phyloP scores from a whole-genome alignment of 345 rosid species.

The Hibiscus mutabilis region DNA sequence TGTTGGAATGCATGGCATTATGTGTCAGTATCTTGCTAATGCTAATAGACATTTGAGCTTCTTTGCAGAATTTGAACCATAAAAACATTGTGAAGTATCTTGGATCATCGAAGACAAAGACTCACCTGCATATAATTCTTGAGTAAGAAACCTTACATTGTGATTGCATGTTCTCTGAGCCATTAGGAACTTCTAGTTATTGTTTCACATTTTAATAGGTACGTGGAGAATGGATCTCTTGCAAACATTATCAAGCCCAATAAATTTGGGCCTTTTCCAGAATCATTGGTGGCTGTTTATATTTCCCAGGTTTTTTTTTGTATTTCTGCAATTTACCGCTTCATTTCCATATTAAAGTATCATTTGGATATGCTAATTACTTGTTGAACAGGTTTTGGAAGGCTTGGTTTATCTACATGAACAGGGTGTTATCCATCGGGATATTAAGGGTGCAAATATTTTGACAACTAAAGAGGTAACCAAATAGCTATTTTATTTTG shows the following conservation, averaged over 20 bases:
- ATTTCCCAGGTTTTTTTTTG: conserved; percentile 83
- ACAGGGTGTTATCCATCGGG: conserved; percentile 99
- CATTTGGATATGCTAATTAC: conserved; percentile 17
- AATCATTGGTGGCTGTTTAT: conserved; percentile 89
- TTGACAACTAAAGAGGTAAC: conserved; percentile 93
- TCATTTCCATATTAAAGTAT: conserved; percentile 7
- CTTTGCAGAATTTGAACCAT: conserved; percentile 87
- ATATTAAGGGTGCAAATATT: conserved; percentile 99
- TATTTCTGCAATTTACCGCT: conserved; percentile 21
- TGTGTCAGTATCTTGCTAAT: conserved; percentile 10
- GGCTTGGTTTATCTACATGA: conserved; percentile 95
- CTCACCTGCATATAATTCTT: conserved; percentile 92
- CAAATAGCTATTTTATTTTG: not conserved
- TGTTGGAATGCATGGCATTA: not conserved
- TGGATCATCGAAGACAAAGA: conserved; percentile 87
- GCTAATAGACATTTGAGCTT: conserved; percentile 6
- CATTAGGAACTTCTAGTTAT: conserved; percentile 8
- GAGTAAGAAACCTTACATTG: conserved; percentile 61
- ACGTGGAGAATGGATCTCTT: conserved; percentile 98
- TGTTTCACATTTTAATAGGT: conserved; percentile 41
- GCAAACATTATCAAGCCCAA: conserved; percentile 98
- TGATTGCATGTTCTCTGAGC: conserved; percentile 5
- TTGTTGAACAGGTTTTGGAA: conserved; percentile 70
- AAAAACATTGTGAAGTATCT: conserved; percentile 98
- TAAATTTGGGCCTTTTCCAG: conserved; percentile 98